A percentile compares a stretch with the other conserved stretches of the same genome.
Evolutionary conservation across 176 grass and related monocot genomes (phyloP).

Genomic region (Oryza officinalis): DNA sequence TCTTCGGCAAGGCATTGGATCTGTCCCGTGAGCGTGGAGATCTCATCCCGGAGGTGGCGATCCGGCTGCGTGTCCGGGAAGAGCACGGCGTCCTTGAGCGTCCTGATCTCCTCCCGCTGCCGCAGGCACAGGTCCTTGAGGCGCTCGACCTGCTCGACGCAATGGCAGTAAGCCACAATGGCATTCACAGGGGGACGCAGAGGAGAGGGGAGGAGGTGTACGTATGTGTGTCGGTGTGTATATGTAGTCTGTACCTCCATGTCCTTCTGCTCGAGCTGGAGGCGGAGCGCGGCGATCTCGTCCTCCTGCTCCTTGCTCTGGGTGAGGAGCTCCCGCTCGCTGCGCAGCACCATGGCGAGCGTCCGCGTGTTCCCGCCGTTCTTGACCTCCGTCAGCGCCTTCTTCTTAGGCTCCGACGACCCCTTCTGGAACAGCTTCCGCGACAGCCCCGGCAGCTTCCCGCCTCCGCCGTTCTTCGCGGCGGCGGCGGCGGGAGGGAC

Average conservation of each 20-base stretch:
- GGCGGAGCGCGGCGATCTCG: slow-evolving; percentile 68
- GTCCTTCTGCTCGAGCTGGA: slow-evolving; percentile 68
- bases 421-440: slow-evolving; percentile 84
- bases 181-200: background rate
- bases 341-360: slow-evolving; percentile 86
- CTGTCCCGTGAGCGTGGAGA: slow-evolving; percentile 77
- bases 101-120: slow-evolving; percentile 91
- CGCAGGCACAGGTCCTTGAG: slow-evolving; percentile 84
- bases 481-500: slow-evolving; percentile 35
- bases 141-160: slow-evolving; percentile 62
- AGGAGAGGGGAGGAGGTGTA: background rate
- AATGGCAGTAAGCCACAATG: background rate
- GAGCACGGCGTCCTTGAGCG: slow-evolving; percentile 78
- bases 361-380: slow-evolving; percentile 74
- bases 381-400: slow-evolving; percentile 76
- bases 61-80: slow-evolving; percentile 79
- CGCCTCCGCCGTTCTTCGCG: slow-evolving; percentile 22
- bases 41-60: slow-evolving; percentile 76
- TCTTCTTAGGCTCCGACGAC: slow-evolving; percentile 38
- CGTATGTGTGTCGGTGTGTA: background rate
- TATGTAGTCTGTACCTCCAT: slow-evolving; percentile 49
- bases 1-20: slow-evolving; percentile 85
- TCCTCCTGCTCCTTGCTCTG: slow-evolving; percentile 84
- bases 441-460: slow-evolving; percentile 67
- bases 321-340: slow-evolving; percentile 84